Evolutionary conservation across 1,139 yeast species (phyloP).

Genomic region (Kodamaea fungicola): DNA sequence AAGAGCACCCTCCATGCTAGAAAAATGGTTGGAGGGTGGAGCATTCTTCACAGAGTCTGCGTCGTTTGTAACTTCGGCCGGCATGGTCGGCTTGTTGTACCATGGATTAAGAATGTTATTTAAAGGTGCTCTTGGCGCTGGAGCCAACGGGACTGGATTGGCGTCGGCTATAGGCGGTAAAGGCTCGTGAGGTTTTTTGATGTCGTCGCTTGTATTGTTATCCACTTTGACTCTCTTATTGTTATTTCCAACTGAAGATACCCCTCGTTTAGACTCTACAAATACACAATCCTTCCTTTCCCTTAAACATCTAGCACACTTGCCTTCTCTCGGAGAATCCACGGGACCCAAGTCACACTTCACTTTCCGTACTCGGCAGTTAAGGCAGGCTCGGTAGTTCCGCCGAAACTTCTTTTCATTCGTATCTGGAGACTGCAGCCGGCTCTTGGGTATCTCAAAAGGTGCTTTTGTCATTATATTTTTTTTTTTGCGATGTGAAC

Average conservation of each 20-base stretch:
- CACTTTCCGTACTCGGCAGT: slow-evolving; percentile 78
- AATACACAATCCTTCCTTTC: slow-evolving; percentile 81
- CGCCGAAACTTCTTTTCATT: slow-evolving; percentile 42
- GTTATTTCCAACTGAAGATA: slow-evolving; percentile 43
- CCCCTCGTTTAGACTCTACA: slow-evolving; percentile 62
- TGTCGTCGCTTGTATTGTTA: background rate
- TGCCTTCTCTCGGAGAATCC: slow-evolving; percentile 72
- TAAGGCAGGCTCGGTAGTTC: slow-evolving; percentile 78
- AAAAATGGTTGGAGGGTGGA: slow-evolving; percentile 17
- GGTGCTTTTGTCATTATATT: background rate
- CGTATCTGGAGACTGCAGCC: too few species aligned
- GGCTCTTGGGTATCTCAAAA: background rate
- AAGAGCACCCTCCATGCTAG: slow-evolving; percentile 65
- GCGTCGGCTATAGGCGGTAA: background rate
- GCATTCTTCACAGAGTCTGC: slow-evolving; percentile 2
- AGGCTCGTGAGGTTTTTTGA: background rate
- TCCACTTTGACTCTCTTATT: slow-evolving; percentile 18
- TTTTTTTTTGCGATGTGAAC: background rate
- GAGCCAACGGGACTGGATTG: background rate
- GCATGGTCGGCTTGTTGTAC: background rate
- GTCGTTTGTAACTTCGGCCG: slow-evolving; percentile 1
- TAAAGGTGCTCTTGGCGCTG: background rate
- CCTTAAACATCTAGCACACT: slow-evolving; percentile 80
- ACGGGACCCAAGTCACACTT: slow-evolving; percentile 81
- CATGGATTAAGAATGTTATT: background rate